Evolutionary conservation across 352 stramenopile species (phyloP), one percentile per base, ranked within the genome.

Genomic region (Phytopythium chamaehyphon): DNA sequence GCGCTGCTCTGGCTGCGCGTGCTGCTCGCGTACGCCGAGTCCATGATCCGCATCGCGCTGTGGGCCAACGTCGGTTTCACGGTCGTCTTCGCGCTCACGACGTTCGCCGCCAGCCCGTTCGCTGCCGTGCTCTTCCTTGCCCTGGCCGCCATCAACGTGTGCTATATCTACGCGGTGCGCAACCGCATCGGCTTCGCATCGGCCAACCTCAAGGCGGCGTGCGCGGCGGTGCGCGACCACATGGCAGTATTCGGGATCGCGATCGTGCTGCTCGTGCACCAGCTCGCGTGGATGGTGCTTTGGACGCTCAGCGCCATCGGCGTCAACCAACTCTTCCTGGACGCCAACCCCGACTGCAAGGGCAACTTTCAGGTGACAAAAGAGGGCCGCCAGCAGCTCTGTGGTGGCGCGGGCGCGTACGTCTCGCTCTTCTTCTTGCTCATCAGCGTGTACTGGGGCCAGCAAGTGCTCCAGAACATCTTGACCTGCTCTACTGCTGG

Each of bases 391-490:
- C 62, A 71, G 47, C 65, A 79, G 21, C 56, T 87, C 9, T 94
- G 83, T 43, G 81, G 85, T 7, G 83, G 81, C 18, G 42, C 74
- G 0, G 71, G 67, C 21, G 79, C 75, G 11, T 83, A 79, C 31
- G 58, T 83, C 12, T 61, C 73, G 50, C 43, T 92, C 31, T 94
- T 94, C 47, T 88, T 88, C 62, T 71, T 92, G 73, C 74, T 94
- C 21, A 64, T 91, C 45, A 89, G 75, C 54, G 62, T 94, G 6
- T 94, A 90, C 60, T 94, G 81, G 81, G 83, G 83, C 16, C 81
- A 92, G 49, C 82, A 92, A 53, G 80, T 92, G 46, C 61, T 94
- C 46, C 77, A 90, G 62, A 94, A 94, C 52, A 76, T 94, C 18
- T 58, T 92, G 18, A 94, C 80, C 10, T 91, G 78, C 62, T 91